Percentiles rank a stretch among this genome's conserved stretches.
Evolutionary conservation across 2,329 filamentous ascomycete species (phyloP).

Genomic region (Cytospora leucostoma): DNA sequence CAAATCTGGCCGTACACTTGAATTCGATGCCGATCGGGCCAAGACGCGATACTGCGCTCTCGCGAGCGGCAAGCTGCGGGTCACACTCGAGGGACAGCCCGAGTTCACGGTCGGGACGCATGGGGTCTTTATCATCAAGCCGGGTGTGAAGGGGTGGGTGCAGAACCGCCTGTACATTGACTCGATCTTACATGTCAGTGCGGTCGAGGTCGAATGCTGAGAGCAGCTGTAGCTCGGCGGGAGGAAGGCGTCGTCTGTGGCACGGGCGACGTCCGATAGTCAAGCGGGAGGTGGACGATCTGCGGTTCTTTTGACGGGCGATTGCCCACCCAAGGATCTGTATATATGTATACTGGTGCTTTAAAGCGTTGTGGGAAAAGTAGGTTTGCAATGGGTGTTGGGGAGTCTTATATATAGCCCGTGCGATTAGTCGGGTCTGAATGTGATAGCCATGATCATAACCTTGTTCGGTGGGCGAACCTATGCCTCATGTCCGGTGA

Average conservation of each 20-base stretch:
- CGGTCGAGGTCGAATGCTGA: not conserved
- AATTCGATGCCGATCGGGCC: slow-evolving; percentile 28
- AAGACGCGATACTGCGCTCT: slow-evolving; percentile 35
- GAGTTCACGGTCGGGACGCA: slow-evolving; percentile 34
- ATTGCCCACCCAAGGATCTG: not conserved
- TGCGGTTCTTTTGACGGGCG: not conserved
- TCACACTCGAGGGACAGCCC: slow-evolving; percentile 31
- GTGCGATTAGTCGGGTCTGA: not conserved
- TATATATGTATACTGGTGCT: not conserved
- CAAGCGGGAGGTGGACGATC: not conserved
- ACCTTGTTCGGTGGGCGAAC: not conserved
- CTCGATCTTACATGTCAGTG: slow-evolving; percentile 32
- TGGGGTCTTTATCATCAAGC: slow-evolving; percentile 34
- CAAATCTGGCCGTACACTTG: slow-evolving; percentile 29
- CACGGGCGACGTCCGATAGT: not conserved
- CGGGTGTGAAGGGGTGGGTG: slow-evolving; percentile 29
- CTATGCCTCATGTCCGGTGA: too few species aligned
- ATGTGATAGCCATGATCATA: too few species aligned
- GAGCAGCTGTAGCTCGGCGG: not conserved
- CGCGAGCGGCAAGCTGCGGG: slow-evolving; percentile 36
- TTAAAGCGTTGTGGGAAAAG: not conserved
- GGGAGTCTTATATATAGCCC: not conserved
- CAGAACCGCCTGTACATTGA: slow-evolving; percentile 34
- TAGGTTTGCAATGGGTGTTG: not conserved
- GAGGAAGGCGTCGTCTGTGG: not conserved